Base-by-base conservation (phyloP, 75 land plant species). In the Sequoiadendron giganteum region DNA sequence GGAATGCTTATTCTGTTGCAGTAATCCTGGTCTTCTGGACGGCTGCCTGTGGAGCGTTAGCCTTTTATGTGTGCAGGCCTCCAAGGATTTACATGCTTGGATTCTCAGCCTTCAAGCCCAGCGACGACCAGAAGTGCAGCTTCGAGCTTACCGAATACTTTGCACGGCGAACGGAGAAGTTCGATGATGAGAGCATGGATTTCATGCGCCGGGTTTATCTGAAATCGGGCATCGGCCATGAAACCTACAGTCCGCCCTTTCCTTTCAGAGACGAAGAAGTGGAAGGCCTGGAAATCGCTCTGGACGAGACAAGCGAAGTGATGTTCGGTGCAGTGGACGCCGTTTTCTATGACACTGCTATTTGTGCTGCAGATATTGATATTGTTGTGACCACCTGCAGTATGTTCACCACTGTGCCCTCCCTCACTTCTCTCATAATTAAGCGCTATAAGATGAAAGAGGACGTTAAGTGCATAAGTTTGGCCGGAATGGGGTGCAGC, bases 181-280 rank as follows among this genome's bases (percentile, higher is more conserved):
- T 87, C 86, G 28, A 82, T 14, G 3, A 86, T 15, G 65, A 49
- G 40, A 70, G 86, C 83, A 83, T 79, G 18, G 85, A 86, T 9
- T 94, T 94, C 90, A 88, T 90, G 93, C 79, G 86, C 15, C 84
- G 55, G 80, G 87, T 94, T 43, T 86, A 80, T 56, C 75, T 34
- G 18, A 86, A 88, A 39, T 93, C 93, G 16, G 94, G 94, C 32
- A 39, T 94, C 40, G 94, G 94, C 55, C 90, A 93, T 39, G 94
- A 94, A 87, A 90, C 94, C 32, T 94, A 94, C 85, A 90, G 30
- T 3, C 95, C 95, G 16, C 81, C 83, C 2, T 88, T 87, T 90
- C 88, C 93, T 39, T 91, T 91, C 88, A 58, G 90, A 30, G 56
- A 47, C n/a, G 87, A 92, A 38, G 88, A 85, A 47, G 86, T 84